Base-by-base conservation (phyloP, 805 yeast species). In the Candida loeiensis region DNA sequence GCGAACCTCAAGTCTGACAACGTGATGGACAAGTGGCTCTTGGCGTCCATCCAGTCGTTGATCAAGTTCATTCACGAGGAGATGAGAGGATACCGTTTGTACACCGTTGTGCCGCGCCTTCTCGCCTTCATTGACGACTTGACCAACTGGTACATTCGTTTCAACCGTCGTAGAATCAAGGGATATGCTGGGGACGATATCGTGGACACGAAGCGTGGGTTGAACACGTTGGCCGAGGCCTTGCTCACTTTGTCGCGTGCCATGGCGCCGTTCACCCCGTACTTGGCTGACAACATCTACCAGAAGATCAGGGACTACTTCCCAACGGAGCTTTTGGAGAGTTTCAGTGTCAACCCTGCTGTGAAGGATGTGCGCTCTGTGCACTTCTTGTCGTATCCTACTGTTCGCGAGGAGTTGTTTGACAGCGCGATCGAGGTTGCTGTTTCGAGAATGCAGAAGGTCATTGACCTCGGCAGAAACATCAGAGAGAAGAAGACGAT, bases 231-330 rank as follows among this genome's bases (percentile, higher is more conserved):
- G 64, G 81, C 90, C 42, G 96, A 89, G 62, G 95, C 93, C 24
- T 73, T 90, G 53, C 85, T 85, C 63, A 87, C 88, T 34, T 80
- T 93, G 57, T 83, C 80, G 37, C 81, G 97, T 61, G 95, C 96
- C 36, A 91, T 93, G 97, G 98, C 98, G 43, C 99, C 99, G 50
- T 93, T 93, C 71, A 90, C 98, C 39, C 99, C 99, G 49, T 95
- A 83, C 76, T 74, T 95, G 64, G 74, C 98, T 36, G 99, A 93
- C 58, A 79, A 78, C 56, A 85, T 93, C 53, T 93, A 90, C 69
- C 83, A 79, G 59, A 80, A 78, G 64, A 69, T 93, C 67, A 77
- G 73, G 57, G 70, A 68, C 34, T 79, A 67, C 51, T 83, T 82
- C 65, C 63, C 76, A n/a, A 76, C 72, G 13, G 81, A 75, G 29